A percentile compares a stretch with the other conserved stretches of the same genome.
Conservation (phyloP, 768 basidiomycete genomes). For the Auricularia cornea region DNA sequence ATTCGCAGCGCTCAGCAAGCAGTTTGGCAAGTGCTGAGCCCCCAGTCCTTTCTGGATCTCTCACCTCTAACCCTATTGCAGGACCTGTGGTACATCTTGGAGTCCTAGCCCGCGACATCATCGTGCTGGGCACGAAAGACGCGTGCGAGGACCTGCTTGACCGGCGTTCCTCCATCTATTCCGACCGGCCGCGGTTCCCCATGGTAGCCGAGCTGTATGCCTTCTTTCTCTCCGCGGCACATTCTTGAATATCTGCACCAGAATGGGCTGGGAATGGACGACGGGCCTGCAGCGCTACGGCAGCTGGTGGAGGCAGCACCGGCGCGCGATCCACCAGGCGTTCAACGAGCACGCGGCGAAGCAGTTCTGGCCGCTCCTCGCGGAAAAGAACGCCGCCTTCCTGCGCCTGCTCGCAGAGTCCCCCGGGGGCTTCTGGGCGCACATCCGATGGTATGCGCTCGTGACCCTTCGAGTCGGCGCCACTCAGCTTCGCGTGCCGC, state of each 20-base stretch:
- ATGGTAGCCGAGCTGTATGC: conserved; percentile 4
- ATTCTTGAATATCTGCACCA: background rate
- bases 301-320: too few species aligned
- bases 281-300: too few species aligned
- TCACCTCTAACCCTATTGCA: background rate
- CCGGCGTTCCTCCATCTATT: conserved; percentile 22
- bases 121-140: conserved; percentile 21
- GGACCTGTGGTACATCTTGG: conserved; percentile 13
- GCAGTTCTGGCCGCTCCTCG: too few species aligned
- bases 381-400: too few species aligned
- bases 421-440: too few species aligned
- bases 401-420: too few species aligned
- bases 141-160: conserved; percentile 24
- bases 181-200: conserved; percentile 15
- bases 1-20: background rate
- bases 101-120: conserved; percentile 12
- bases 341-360: too few species aligned
- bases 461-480: background rate
- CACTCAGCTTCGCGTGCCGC: background rate
- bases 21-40: background rate
- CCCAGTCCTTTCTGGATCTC: background rate
- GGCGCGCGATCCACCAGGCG: too few species aligned
- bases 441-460: background rate
- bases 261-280: background rate
- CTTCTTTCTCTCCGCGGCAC: background rate